Base-by-base conservation (phyloP, 768 basidiomycete species). In the Sporobolomyces roseus region DNA sequence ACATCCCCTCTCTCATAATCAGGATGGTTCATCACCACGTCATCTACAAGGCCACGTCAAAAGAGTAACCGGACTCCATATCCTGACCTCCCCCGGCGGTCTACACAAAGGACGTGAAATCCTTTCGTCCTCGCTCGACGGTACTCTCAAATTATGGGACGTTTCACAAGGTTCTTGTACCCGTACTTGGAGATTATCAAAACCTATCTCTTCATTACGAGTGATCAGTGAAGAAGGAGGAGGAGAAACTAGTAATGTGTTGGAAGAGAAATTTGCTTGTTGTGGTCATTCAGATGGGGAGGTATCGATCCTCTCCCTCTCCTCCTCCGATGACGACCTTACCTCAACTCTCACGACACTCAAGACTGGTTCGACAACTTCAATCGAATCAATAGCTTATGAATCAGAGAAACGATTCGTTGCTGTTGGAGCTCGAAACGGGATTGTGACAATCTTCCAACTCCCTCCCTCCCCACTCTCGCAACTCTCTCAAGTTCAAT, bases 131-230 rank as follows among this genome's bases (percentile, higher is more conserved):
- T 84, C 86, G 0, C 84, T 86, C 63, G 89, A 91, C 76, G 84
- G 85, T 4, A 87, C 86, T 0, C 75, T 90, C 29, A 82, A 85
- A 54, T 79, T 89, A 5, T 90, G 90, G 89, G 86, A 89, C 69
- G 84, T 90, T 12, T 82, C 85, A 3, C 80, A 81, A 12, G 84
- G 83, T 3, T 77, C 80, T 27, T 80, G 82, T 65, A 81, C 86
- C 13, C 76, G 81, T 14, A 79, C 83, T 17, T 68, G 65, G 59
- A 23, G 8, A 3, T 32, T 65, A 21, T 0, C 52, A 0, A 45
- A 65, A 8, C 66, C 72, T 2, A 41, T 68, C 51, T 58, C 35
- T n/a, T 16, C 59, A 21, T 19, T 70, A 23, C 19, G 3, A 2
- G 65, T 65, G 54, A 19, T 51, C 68, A 13, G 41, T 17, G 33